Percentiles rank a stretch among this genome's conserved stretches.
Conservation (phyloP, 1,284 basidiomycete species). For the Pyrrhoderma lamaoense region DNA sequence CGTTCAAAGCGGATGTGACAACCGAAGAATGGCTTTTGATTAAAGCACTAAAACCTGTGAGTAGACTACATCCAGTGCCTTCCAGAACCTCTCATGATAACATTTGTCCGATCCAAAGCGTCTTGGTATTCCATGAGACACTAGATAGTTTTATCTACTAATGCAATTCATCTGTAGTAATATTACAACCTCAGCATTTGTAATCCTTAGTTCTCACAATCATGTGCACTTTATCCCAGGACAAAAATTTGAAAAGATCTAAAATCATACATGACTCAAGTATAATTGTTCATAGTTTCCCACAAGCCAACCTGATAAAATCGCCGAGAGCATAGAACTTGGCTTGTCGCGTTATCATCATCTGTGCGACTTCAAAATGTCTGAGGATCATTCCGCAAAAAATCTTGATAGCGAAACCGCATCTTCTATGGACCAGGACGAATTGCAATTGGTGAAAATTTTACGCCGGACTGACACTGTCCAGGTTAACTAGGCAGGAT, state of each 20-base stretch:
- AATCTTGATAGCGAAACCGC: conserved; percentile 19
- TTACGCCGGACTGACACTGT: conserved; percentile 17
- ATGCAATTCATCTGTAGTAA: neutral
- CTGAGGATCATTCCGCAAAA: conserved; percentile 19
- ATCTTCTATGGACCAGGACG: conserved; percentile 41
- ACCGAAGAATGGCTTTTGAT: conserved; percentile 94
- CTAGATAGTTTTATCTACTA: neutral
- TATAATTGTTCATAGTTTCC: neutral
- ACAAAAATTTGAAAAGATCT: no score
- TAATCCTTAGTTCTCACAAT: neutral
- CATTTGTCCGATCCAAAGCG: neutral
- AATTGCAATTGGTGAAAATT: conserved; percentile 56
- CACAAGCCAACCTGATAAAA: neutral
- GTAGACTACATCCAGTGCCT: no score
- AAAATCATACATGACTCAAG: no score
- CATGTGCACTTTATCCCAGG: neutral
- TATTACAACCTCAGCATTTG: neutral
- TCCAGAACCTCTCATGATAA: no score
- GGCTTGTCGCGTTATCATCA: no score
- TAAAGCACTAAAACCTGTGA: conserved; percentile 82
- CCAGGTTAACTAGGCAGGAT: conserved; percentile 28
- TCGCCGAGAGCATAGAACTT: no score
- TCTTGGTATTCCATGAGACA: conserved; percentile 8
- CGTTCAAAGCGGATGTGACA: conserved; percentile 86
- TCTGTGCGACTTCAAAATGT: no score